Conservation (phyloP, 75 land plant genomes). For the Cunninghamia lanceolata region DNA sequence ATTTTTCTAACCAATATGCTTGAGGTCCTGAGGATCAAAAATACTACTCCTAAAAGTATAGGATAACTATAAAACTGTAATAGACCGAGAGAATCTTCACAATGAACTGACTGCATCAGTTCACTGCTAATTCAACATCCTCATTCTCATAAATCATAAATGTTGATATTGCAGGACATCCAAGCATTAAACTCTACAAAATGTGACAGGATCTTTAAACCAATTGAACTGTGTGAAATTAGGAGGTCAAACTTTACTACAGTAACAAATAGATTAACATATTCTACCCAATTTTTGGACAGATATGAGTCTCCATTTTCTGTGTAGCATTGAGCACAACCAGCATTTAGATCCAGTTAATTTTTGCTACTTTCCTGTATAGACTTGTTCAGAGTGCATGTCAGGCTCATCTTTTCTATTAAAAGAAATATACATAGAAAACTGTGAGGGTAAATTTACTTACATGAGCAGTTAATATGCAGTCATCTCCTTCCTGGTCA, state of each 20-base stretch:
- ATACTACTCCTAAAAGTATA: background rate
- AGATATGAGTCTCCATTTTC: background rate
- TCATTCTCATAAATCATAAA: background rate
- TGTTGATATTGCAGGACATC: background rate
- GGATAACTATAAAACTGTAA: background rate
- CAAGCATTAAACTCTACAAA: background rate
- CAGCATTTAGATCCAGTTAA: background rate
- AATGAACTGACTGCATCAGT: background rate
- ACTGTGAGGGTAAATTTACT: constrained; percentile 17
- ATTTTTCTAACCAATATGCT: background rate
- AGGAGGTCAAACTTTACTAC: background rate
- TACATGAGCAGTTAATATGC: constrained; percentile 78
- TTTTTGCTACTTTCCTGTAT: background rate
- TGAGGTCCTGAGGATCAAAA: background rate
- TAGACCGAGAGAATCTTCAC: background rate
- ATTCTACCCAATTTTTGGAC: background rate
- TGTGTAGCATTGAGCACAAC: background rate
- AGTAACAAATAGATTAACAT: background rate
- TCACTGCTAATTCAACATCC: background rate
- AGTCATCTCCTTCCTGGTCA: constrained; percentile 98
- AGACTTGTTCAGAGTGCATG: background rate
- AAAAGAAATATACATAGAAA: background rate
- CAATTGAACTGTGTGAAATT: background rate
- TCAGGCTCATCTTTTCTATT: background rate
- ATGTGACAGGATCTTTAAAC: background rate